phyloP scores from a whole-genome alignment of 768 basidiomycete genomes.

The Pisolithus albus region DNA sequence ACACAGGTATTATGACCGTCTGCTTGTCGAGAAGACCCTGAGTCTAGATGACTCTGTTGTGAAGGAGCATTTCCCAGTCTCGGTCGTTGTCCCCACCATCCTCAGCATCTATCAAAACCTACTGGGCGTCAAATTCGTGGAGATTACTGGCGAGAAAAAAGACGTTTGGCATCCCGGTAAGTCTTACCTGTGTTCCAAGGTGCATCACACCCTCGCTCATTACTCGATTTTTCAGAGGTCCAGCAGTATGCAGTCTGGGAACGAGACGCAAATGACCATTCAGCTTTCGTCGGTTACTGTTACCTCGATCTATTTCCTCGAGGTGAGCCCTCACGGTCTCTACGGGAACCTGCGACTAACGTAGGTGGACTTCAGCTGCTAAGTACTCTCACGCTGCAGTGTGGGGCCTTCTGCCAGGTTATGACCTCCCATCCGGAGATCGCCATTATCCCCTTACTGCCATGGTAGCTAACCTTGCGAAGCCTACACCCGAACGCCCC shows the following conservation, averaged over 20 bases:
- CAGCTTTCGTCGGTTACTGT: constrained; percentile 77
- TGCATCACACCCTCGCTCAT: not conserved
- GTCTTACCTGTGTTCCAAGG: constrained; percentile 8
- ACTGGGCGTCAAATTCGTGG: constrained; percentile 63
- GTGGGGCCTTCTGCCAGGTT: constrained; percentile 69
- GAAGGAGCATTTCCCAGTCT: constrained; percentile 87
- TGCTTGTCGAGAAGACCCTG: constrained; percentile 57
- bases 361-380: constrained; percentile 34
- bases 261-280: constrained; percentile 59
- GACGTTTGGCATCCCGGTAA: constrained; percentile 78
- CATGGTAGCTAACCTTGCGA: constrained; percentile 91
- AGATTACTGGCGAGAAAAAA: constrained; percentile 45
- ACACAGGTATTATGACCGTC: constrained; percentile 26
- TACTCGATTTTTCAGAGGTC: constrained; percentile 44
- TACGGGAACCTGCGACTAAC: not conserved
- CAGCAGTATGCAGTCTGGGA: constrained; percentile 85
- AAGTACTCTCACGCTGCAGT: constrained; percentile 89
- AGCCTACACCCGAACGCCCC: constrained; percentile 72
- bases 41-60: constrained; percentile 70
- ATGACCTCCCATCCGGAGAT: constrained; percentile 46
- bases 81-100: constrained; percentile 75
- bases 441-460: constrained; percentile 69
- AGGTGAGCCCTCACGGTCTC: constrained; percentile 34
- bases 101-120: constrained; percentile 79
- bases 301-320: constrained; percentile 87